phyloP scores from a whole-genome alignment of 1,284 basidiomycete genomes.

The Ustilago curta region DNA sequence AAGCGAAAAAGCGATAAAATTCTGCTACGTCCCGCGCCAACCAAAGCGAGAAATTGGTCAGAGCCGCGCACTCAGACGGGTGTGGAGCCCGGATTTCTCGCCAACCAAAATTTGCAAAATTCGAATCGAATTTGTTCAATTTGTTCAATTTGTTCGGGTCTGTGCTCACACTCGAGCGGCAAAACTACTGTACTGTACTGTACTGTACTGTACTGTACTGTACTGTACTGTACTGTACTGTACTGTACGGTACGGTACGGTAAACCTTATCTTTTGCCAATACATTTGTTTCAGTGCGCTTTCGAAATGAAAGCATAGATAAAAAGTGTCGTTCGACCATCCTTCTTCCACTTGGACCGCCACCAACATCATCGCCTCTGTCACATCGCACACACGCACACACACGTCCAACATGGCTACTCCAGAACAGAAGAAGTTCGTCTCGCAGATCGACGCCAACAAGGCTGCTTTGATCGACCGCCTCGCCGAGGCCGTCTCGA shows the following conservation, averaged over 20 bases:
- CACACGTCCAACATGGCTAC: constrained; percentile 39
- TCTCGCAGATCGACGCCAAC: constrained; percentile 66
- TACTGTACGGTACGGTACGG: no score
- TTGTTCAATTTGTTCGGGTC: constrained; percentile 12
- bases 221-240: no score
- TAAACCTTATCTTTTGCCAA: constrained; percentile 22
- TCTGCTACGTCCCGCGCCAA: background rate
- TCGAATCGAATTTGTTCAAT: no score
- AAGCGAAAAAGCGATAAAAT: background rate
- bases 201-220: no score
- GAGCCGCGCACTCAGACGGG: background rate
- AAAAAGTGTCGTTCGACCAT: constrained; percentile 1
- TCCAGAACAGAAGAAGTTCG: constrained; percentile 56
- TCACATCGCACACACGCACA: background rate
- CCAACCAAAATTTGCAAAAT: constrained; percentile 6
- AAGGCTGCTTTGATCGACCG: constrained; percentile 59
- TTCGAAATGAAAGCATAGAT: no score
- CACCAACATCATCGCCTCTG: background rate
- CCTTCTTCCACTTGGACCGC: background rate
- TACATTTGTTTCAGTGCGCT: background rate
- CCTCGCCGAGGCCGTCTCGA: constrained; percentile 65
- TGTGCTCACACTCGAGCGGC: constrained; percentile 3
- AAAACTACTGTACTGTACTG: no score
- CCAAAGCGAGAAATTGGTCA: background rate
- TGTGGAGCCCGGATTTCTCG: background rate